A percentile compares a stretch with the other conserved stretches of the same genome.
These are phyloP conservation scores for Botryobasidium botryosum DNA, from an alignment of 768 basidiomycete genomes.

Conservation along the genomic window DNA sequence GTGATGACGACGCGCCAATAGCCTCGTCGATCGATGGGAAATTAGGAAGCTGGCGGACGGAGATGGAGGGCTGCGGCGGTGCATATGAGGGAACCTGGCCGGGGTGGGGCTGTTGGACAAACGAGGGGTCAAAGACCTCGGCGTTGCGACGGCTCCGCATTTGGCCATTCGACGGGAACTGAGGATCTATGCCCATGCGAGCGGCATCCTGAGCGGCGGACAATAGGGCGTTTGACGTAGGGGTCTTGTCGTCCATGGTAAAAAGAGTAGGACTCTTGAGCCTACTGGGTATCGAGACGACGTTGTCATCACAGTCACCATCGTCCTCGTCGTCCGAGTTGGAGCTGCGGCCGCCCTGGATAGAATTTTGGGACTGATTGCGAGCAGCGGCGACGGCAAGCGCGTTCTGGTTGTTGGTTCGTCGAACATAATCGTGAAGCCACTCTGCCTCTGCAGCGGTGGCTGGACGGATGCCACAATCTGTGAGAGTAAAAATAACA, in stretches of 20 bases:
- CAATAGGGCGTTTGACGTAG: slow-evolving; percentile 58
- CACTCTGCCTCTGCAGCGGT: slow-evolving; percentile 82
- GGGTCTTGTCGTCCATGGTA: slow-evolving; percentile 67
- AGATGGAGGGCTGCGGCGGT: slow-evolving; percentile 25
- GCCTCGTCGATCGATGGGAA: slow-evolving; percentile 83
- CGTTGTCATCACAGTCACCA: slow-evolving; percentile 50
- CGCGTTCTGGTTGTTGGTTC: slow-evolving; percentile 65
- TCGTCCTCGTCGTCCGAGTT: slow-evolving; percentile 69
- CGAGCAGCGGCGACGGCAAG: slow-evolving; percentile 24
- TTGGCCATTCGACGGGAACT: neutral
- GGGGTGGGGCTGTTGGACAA: no score
- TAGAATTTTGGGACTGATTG: neutral
- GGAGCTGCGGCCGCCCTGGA: neutral
- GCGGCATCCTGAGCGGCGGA: slow-evolving; percentile 46
- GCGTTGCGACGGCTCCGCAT: neutral
- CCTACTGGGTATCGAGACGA: slow-evolving; percentile 18
- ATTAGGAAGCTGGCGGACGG: slow-evolving; percentile 59
- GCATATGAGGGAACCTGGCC: no score
- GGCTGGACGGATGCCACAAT: slow-evolving; percentile 86
- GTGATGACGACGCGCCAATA: slow-evolving; percentile 50
- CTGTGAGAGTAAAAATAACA: slow-evolving; percentile 22
- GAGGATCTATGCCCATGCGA: neutral
- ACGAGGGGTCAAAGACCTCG: no score
- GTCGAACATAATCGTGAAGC: slow-evolving; percentile 81
- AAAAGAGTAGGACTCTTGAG: slow-evolving; percentile 37